These are phyloP conservation scores for Yamadazyma friedrichii DNA, from an alignment of 1,139 yeast genomes.

Conservation along the genomic window DNA sequence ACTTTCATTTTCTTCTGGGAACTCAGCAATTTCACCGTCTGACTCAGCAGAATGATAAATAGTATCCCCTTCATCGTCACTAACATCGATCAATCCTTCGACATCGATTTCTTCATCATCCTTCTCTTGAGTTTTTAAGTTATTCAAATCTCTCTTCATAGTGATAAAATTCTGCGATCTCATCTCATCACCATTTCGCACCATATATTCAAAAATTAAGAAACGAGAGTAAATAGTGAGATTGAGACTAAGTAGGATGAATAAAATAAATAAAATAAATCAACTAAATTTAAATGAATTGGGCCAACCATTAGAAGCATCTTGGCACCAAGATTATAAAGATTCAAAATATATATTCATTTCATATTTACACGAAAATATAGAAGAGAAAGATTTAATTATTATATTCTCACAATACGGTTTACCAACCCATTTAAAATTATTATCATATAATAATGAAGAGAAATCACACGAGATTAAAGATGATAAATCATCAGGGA, in stretches of 20 bases:
- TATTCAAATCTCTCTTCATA: constrained; percentile 10
- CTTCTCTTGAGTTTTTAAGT: constrained; percentile 10
- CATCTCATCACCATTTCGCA: constrained; percentile 13
- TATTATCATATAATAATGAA: constrained; percentile 29
- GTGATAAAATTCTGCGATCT: constrained; percentile 9
- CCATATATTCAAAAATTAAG: too few species aligned
- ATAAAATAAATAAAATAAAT: constrained; percentile 50
- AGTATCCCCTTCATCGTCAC: constrained; percentile 30
- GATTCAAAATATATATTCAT: constrained; percentile 62
- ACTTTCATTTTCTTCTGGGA: constrained; percentile 16
- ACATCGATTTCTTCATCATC: constrained; percentile 28
- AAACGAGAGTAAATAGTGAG: too few species aligned
- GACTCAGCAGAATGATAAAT: constrained; percentile 26
- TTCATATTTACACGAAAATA: constrained; percentile 65
- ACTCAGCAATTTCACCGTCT: constrained; percentile 22
- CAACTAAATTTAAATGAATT: constrained; percentile 69
- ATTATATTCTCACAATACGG: constrained; percentile 89
- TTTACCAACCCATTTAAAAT: constrained; percentile 72
- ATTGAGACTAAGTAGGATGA: constrained; percentile 25
- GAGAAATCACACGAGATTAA: constrained; percentile 22
- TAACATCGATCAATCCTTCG: constrained; percentile 27
- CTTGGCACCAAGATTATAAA: constrained; percentile 87
- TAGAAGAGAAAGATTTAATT: constrained; percentile 74
- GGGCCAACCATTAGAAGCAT: constrained; percentile 55
- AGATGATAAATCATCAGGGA: constrained; percentile 20